Evolutionary conservation across 352 stramenopile genomes (phyloP), one percentile per base, ranked within the genome.

Genomic region (Aphanomyces euteiches): DNA sequence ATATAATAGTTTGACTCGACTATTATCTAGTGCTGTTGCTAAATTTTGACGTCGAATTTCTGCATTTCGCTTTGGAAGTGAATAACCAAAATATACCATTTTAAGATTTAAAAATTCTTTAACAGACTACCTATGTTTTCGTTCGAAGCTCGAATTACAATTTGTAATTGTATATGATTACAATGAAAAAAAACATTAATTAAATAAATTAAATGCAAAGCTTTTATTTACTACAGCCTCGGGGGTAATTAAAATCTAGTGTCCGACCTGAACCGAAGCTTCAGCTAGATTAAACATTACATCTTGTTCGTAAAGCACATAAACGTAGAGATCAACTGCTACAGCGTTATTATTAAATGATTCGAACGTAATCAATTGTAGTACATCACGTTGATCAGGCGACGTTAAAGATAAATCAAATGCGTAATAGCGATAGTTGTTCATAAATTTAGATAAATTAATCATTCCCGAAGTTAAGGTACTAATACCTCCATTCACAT

Each of bases 371-470:
- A 57, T 57, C 17, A 57, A 34, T 57, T 57, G 48, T 6, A 21
- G 48, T 6, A 57, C 17, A 57, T 57, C 48, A 36, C 48, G 19
- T 57, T 57, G 48, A 57, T 57, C 48, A 57, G 48, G 48, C n/a
- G 15, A 36, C 7, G 48, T 57, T 57, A 57, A 57, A 19, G 48
- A 57, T 57, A 57, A 57, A 57, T 57, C 48, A 57, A 57, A 57
- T 48, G n/a, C n/a, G n/a, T n/a, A n/a, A n/a, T n/a, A n/a, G n/a
- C n/a, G n/a, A n/a, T n/a, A n/a, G n/a, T 57, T 57, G 48, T 57
- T 57, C 48, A 57, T 57, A n/a, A 57, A 57, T n/a, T 57, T 57
- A 57, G 48, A 57, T 57, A 57, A 57, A 57, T 57, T 57, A 57
- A 57, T 57, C 48, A 57, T 57, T 57, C 48, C 48, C 17, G 48